A percentile compares a stretch with the other conserved stretches of the same genome.
Conservation (phyloP, 495 filamentous ascomycete genomes). For the Penicillium steckii region DNA sequence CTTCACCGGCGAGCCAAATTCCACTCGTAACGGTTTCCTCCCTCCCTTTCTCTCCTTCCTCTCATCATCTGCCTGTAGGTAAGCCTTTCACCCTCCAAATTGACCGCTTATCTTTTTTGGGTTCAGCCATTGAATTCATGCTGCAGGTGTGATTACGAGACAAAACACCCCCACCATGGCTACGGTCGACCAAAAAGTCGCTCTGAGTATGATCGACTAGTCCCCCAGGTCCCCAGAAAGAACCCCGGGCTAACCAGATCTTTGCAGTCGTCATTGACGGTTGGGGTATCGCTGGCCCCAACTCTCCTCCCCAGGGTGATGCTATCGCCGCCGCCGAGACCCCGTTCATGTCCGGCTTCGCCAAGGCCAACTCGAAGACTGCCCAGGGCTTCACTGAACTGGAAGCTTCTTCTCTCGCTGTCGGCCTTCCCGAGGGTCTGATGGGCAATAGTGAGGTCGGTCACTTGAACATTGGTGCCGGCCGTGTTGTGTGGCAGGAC, state of each 20-base stretch:
- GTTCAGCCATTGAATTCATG: conserved; percentile 26
- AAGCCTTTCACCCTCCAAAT: conserved; percentile 7
- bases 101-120: neutral
- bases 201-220: conserved; percentile 67
- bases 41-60: conserved; percentile 17
- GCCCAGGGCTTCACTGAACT: conserved; percentile 81
- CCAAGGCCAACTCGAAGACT: conserved; percentile 57
- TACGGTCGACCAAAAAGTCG: conserved; percentile 85
- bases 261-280: conserved; percentile 91
- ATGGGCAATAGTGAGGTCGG: conserved; percentile 99
- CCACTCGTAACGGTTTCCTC: conserved; percentile 18
- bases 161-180: conserved; percentile 55
- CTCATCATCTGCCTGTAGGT: conserved; percentile 26
- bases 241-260: conserved; percentile 18
- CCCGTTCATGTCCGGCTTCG: conserved; percentile 83
- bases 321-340: conserved; percentile 91
- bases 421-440: conserved; percentile 91
- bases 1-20: conserved; percentile 32
- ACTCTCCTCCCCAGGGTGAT: conserved; percentile 81
- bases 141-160: conserved; percentile 20
- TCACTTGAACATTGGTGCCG: conserved; percentile 97
- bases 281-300: conserved; percentile 84
- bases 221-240: conserved; percentile 13
- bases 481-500: conserved; percentile 98
- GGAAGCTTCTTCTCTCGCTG: conserved; percentile 92